A percentile compares a stretch with the other conserved stretches of the same genome.
Conservation (phyloP, 2,329 filamentous ascomycete genomes). For the Alternaria sp. region DNA sequence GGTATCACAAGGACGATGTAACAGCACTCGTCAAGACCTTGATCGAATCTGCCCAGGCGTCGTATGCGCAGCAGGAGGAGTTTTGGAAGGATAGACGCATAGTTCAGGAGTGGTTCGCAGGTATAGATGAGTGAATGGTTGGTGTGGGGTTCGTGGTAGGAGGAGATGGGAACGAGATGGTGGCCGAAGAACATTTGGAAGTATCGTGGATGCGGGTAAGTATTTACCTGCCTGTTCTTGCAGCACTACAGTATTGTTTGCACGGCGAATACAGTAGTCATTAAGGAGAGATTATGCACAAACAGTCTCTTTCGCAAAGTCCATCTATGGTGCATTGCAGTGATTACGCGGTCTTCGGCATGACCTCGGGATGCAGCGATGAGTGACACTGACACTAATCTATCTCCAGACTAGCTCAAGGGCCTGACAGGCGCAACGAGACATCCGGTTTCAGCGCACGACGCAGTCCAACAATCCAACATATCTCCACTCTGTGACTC, state of each 20-base stretch:
- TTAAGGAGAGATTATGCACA: background rate
- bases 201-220: background rate
- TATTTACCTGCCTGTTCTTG: background rate
- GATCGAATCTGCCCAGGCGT: background rate
- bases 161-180: background rate
- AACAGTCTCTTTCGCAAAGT: background rate
- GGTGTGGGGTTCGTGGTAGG: background rate
- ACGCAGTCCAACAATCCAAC: too few relatives aligned
- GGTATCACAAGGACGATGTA: background rate
- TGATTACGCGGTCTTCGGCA: background rate
- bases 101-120: background rate
- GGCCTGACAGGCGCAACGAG: background rate
- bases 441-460: too few relatives aligned
- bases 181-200: background rate
- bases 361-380: too few relatives aligned
- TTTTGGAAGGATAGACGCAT: background rate
- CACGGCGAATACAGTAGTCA: background rate
- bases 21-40: background rate
- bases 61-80: background rate
- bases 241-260: background rate
- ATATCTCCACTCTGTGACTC: too few relatives aligned
- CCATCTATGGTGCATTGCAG: background rate
- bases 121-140: background rate
- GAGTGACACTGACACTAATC: background rate
- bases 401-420: rapidly evolving